phyloP scores from a whole-genome alignment of 2,329 filamentous ascomycete genomes.

The Claviceps maximensis region DNA sequence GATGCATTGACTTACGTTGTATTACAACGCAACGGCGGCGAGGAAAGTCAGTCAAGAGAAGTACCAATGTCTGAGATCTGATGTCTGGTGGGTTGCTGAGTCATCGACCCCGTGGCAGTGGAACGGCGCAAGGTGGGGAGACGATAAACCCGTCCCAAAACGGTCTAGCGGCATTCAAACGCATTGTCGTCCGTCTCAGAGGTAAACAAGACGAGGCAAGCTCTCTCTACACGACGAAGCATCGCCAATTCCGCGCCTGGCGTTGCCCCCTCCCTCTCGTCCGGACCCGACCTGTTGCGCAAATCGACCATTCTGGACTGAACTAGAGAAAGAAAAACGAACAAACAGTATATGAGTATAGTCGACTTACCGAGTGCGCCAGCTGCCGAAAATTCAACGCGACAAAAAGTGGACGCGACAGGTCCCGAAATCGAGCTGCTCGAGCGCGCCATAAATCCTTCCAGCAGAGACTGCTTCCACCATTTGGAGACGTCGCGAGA shows the following conservation, averaged over 20 bases:
- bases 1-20: too few relatives aligned
- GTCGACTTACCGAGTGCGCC: not conserved
- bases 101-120: not conserved
- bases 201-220: conserved; percentile 10
- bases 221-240: conserved; percentile 5
- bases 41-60: too few relatives aligned
- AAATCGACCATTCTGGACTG: too few relatives aligned
- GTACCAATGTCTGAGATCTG: too few relatives aligned
- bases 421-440: too few relatives aligned
- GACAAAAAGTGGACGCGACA: conserved; percentile 9
- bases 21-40: too few relatives aligned
- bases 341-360: not conserved
- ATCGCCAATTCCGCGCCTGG: conserved; percentile 5
- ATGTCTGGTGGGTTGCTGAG: not conserved
- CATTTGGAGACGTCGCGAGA: not conserved
- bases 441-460: too few relatives aligned
- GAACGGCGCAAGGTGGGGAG: not conserved
- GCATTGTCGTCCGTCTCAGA: conserved; percentile 3
- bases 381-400: conserved; percentile 1
- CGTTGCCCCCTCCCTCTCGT: not conserved
- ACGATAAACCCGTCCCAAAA: conserved; percentile 1
- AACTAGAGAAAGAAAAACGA: too few relatives aligned
- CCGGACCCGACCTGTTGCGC: not conserved
- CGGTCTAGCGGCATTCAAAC: conserved; percentile 5
- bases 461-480: conserved; percentile 6